Base-by-base conservation (phyloP, 139 green algal species). In the Chlamydomonas sp. region DNA sequence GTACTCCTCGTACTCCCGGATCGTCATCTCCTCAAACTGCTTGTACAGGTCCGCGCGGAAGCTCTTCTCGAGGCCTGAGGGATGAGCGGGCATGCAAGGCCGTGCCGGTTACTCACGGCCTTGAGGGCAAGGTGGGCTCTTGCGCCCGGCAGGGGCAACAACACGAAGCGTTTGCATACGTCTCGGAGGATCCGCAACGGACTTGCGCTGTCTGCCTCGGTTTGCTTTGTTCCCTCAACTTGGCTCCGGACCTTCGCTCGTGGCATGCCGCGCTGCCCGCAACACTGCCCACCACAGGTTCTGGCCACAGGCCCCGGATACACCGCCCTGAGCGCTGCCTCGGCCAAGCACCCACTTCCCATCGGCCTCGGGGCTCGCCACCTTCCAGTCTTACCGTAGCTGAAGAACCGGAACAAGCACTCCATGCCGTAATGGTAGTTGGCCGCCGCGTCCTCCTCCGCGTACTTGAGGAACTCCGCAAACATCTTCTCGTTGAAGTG, bases 371-470 rank as follows among this genome's bases (percentile, higher is more conserved):
- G 10, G 63, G 8, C 8, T 8, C 8, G 63, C 63, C 63, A 68
- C 10, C 8, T 68, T 12, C 8, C 8, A 68, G 63, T 89, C 73
- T 93, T 93, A 60, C 97, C 97, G 85, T 99, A 99, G 69, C 92
- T 97, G 95, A 93, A 99, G 92, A 96, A 98, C 61, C 95, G 93
- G 93, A 99, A 99, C 5, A 99, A 93, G 93, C 98, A 99, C 92
- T 99, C 97, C 88, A 98, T 91, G 84, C 97, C 98, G 89, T 99
- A 99, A 80, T 97, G 94, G 92, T 98, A 98, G 75, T 85, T 77
- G 31, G 89, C 82, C 16, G 83, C 83, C 4, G 92, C 92, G 66
- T 94, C 89, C 83, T 93, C 90, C 87, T 91, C 81, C 67, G 93
- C 92, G 17, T 93, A 92, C 82, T 92, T 94, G 58, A 88, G 91